Conservation (phyloP, 2,329 filamentous ascomycete species). For the Talaromyces amestolkiae region DNA sequence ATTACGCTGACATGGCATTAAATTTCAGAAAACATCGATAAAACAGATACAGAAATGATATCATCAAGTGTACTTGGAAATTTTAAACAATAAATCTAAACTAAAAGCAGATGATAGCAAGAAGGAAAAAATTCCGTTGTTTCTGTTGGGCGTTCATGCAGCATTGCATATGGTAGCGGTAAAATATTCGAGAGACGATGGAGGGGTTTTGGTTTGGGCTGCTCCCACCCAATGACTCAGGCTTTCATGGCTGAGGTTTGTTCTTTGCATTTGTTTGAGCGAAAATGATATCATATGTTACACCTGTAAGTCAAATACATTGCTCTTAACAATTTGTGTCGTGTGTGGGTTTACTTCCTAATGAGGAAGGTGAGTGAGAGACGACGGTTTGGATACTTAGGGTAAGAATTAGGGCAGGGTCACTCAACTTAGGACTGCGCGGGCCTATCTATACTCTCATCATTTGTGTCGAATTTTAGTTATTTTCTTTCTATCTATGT, state of each 20-base stretch:
- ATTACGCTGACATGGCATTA: neutral
- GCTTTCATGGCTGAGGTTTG: conserved; percentile 3
- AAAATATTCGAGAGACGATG: neutral
- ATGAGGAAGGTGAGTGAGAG: neutral
- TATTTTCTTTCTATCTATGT: neutral
- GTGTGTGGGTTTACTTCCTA: neutral
- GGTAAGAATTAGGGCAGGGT: neutral
- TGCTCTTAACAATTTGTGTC: neutral
- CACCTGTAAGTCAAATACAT: neutral
- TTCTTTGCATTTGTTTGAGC: neutral
- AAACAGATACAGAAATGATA: neutral
- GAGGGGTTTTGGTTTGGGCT: neutral
- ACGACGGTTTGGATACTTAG: neutral
- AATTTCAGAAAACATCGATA: neutral
- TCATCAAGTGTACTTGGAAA: neutral
- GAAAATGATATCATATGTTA: neutral
- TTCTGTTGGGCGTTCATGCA: conserved; percentile 18
- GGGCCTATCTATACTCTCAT: neutral
- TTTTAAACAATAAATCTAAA: neutral
- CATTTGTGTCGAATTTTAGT: neutral
- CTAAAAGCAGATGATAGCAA: neutral
- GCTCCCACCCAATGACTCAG: neutral
- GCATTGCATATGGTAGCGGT: conserved; percentile 1
- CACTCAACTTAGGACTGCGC: neutral
- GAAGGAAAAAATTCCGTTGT: neutral